Percentiles rank a stretch among this genome's conserved stretches.
Evolutionary conservation across 495 filamentous ascomycete species (phyloP).

Genomic region (Lasiosphaeria ovina): DNA sequence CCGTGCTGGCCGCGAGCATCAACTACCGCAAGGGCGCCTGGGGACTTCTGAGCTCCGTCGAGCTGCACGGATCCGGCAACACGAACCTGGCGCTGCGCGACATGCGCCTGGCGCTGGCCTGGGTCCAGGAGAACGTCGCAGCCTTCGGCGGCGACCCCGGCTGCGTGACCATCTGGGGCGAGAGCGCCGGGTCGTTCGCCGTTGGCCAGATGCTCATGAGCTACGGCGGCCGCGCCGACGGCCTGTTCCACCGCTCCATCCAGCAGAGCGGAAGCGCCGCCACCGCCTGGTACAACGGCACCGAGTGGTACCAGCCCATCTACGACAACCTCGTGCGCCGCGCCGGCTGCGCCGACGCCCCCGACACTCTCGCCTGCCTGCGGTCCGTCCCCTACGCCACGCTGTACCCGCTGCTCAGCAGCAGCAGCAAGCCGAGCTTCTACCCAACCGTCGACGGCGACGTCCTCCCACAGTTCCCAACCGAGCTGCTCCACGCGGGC

Average conservation of each 20-base stretch:
- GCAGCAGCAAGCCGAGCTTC: constrained; percentile 25
- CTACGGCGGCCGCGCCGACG: constrained; percentile 42
- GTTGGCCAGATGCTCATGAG: constrained; percentile 36
- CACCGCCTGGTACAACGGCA: constrained; percentile 33
- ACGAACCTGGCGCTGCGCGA: constrained; percentile 47
- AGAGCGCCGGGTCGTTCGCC: constrained; percentile 36
- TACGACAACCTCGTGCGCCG: constrained; percentile 44
- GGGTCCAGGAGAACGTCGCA: constrained; percentile 58
- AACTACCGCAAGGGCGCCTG: constrained; percentile 56
- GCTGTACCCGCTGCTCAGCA: constrained; percentile 29
- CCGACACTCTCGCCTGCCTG: constrained; percentile 44
- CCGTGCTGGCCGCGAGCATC: constrained; percentile 60
- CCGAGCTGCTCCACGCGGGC: constrained; percentile 27
- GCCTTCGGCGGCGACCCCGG: constrained; percentile 55
- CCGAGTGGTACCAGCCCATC: constrained; percentile 36
- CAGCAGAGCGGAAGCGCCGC: constrained; percentile 45
- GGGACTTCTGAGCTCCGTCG: constrained; percentile 50
- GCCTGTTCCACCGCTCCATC: constrained; percentile 53
- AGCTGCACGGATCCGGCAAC: constrained; percentile 38
- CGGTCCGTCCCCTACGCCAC: constrained; percentile 32
- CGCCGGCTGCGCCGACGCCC: constrained; percentile 37
- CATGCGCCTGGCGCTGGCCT: constrained; percentile 53
- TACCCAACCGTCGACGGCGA: constrained; percentile 53
- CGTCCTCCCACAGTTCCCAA: constrained; percentile 40
- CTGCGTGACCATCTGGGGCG: constrained; percentile 40